Percentiles rank a stretch among this genome's conserved stretches.
Conservation (phyloP, 805 yeast species). For the Saccharomycopsis lassenensis region DNA sequence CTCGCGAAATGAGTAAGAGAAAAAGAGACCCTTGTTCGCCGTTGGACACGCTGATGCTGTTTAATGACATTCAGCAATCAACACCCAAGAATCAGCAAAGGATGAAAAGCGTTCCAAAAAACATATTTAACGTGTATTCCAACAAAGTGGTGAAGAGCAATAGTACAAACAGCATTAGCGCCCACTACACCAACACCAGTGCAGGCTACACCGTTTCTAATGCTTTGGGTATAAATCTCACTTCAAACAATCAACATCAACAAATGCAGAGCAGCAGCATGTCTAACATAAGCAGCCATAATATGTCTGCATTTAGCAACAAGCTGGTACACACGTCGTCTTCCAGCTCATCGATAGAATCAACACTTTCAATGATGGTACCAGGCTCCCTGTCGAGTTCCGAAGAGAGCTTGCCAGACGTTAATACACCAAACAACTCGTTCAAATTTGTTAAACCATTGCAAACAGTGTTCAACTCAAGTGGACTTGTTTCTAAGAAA, state of each 20-base stretch:
- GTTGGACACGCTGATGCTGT: neutral
- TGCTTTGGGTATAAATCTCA: conserved; percentile 1
- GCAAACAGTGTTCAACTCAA: conserved; percentile 70
- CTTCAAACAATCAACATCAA: no score
- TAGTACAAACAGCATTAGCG: conserved; percentile 5
- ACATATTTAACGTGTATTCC: neutral
- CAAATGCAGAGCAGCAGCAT: neutral
- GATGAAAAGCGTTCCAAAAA: neutral
- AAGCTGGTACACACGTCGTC: conserved; percentile 1
- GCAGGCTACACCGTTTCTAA: no score
- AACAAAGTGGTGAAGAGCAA: conserved; percentile 3
- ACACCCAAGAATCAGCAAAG: conserved; percentile 1
- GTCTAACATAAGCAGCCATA: neutral
- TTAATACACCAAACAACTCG: conserved; percentile 24
- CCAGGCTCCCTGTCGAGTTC: conserved; percentile 9
- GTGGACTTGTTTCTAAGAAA: conserved; percentile 61
- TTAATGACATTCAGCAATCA: neutral
- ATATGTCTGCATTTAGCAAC: neutral
- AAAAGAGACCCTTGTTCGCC: conserved; percentile 16
- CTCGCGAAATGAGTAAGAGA: conserved; percentile 11
- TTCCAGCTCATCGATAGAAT: conserved; percentile 10
- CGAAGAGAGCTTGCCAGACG: conserved; percentile 5
- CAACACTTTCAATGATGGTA: conserved; percentile 9
- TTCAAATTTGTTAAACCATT: conserved; percentile 71
- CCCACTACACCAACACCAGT: neutral